Evolutionary conservation across 1,139 yeast species (phyloP), one percentile per base, ranked within the genome.

Genomic region (Zygosaccharomyces sapae): DNA sequence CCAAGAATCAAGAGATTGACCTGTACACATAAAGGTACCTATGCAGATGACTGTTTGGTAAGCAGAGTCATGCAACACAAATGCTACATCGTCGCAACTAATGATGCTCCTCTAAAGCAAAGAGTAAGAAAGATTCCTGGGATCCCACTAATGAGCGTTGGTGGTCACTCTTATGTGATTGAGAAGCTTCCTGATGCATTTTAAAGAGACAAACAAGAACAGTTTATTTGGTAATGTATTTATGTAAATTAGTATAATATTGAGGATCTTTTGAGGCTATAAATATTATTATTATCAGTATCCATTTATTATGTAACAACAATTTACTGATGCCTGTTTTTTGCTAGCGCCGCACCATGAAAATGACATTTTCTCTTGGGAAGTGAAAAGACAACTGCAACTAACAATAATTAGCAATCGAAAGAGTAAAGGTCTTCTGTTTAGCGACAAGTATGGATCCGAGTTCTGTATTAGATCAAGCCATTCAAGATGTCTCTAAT

Each of bases 11-110:
- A 87, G 63, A 75, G 97, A 53, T 74, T 92, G 41, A 86, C 83
- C 38, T 92, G 98, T 64, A 76, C 94, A 16, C 98, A 92, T 63
- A 85, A 83, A 58, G 98, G 98, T 16, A 92, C 96, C 0, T 92
- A 92, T 73, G 98, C 98, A 29, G 98, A 92, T 80, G 98, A 92
- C 69, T 92, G 98, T 68, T 70, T 92, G 34, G 97, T 92, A 24
- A 83, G 86, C 64, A 75, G 98, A 56, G 95, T 92, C 5, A 78
- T 90, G 69, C 97, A 90, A 63, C 97, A 92, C 70, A 92, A 92
- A 65, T 92, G 98, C 69, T 92, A 82, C 64, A 90, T 92, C 48
- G 97, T 92, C 36, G 98, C 98, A 39, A 90, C 97, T 1, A 92
- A 92, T 68, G 98, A 92, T 81, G 97, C 96, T n/a, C 97, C 92